Conservation (phyloP, 176 grass and related monocot species). For the Oryza coarctata region DNA sequence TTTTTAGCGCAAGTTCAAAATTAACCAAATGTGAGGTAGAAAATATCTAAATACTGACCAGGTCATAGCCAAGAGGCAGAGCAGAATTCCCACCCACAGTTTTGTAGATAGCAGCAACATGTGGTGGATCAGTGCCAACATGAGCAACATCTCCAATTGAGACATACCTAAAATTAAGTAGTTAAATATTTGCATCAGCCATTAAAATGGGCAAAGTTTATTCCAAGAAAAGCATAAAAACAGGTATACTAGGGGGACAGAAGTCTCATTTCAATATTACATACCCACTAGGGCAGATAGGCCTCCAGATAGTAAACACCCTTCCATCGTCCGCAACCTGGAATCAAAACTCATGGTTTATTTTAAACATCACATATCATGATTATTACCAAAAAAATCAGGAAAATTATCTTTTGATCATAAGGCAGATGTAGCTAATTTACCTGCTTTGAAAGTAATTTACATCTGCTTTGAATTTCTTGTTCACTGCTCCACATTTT, state of each 20-base stretch:
- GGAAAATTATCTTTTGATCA: neutral
- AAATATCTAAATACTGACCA: conserved; percentile 55
- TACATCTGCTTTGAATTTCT: conserved; percentile 74
- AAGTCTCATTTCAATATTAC: conserved; percentile 30
- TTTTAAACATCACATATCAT: conserved; percentile 21
- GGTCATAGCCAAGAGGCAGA: conserved; percentile 85
- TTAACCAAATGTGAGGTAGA: conserved; percentile 9
- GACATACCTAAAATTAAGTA: conserved; percentile 65
- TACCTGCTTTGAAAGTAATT: conserved; percentile 94
- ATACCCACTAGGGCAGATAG: conserved; percentile 84
- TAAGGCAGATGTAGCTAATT: conserved; percentile 19
- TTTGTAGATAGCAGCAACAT: conserved; percentile 68
- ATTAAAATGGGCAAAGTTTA: conserved; percentile 25
- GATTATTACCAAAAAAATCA: neutral
- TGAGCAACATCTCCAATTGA: conserved; percentile 88
- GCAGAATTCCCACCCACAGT: conserved; percentile 70
- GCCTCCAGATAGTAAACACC: conserved; percentile 84
- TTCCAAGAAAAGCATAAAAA: neutral
- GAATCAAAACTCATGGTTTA: conserved; percentile 19
- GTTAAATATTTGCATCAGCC: conserved; percentile 7
- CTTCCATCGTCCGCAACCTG: conserved; percentile 77
- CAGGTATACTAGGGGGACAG: conserved; percentile 23
- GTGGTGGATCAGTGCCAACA: conserved; percentile 65
- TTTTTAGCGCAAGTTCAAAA: conserved; percentile 16
- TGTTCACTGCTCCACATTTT: conserved; percentile 97